A percentile compares a stretch with the other conserved stretches of the same genome.
Conservation (phyloP, 2,329 filamentous ascomycete genomes). For the Alternaria sp. region DNA sequence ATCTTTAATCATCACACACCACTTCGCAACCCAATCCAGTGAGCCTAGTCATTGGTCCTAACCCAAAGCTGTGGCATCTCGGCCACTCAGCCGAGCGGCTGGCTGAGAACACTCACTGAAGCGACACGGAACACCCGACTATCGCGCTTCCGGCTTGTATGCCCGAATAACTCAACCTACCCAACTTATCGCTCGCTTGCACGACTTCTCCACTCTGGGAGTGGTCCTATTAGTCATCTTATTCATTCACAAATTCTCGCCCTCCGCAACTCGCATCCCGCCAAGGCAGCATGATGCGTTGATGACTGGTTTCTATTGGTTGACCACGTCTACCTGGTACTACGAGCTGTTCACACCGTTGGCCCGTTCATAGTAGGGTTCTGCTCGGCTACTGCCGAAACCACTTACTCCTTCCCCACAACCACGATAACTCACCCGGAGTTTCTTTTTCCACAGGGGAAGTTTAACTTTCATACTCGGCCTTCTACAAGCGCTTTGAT, state of each 20-base stretch:
- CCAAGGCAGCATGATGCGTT: conserved; percentile 39
- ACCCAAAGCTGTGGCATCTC: conserved; percentile 22
- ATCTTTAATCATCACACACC: conserved; percentile 26
- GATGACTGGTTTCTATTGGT: conserved; percentile 35
- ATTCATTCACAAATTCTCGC: conserved; percentile 10
- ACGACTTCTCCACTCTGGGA: conserved; percentile 38
- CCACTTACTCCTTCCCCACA: conserved; percentile 37
- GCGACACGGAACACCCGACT: conserved; percentile 38
- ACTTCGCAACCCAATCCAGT: conserved; percentile 14
- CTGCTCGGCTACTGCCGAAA: conserved; percentile 49
- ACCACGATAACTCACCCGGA: conserved; percentile 16
- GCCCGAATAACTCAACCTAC: conserved; percentile 30
- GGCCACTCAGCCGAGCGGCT: conserved; percentile 23
- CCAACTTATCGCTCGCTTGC: conserved; percentile 33
- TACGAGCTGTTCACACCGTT: conserved; percentile 34
- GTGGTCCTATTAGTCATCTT: conserved; percentile 34
- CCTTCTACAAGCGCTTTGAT: conserved; percentile 17
- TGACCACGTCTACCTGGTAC: conserved; percentile 18
- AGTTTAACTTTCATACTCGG: background rate
- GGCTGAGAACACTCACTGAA: conserved; percentile 32
- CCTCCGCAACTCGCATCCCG: conserved; percentile 20
- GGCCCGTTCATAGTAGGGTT: conserved; percentile 34
- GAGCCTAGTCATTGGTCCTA: conserved; percentile 13
- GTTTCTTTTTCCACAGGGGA: conserved; percentile 15
- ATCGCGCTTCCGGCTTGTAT: conserved; percentile 31